A percentile compares a stretch with the other conserved stretches of the same genome.
Evolutionary conservation across 345 rosid species (phyloP).

Genomic region (Camelina neglecta): DNA sequence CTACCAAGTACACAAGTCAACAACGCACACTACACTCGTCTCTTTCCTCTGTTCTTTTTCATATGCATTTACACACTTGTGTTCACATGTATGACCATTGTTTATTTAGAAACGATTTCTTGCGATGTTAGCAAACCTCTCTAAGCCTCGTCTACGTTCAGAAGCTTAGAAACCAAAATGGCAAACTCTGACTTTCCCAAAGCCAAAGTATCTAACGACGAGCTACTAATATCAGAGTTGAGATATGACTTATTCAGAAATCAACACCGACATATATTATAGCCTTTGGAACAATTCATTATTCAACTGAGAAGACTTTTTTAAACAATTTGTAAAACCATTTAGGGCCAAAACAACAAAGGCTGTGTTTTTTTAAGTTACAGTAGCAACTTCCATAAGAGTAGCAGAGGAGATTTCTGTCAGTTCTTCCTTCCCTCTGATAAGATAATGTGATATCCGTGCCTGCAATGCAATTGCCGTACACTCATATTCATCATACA

Average conservation of each 20-base stretch:
- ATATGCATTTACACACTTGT: conserved; percentile 14
- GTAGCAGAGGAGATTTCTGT: conserved; percentile 29
- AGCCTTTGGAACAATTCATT: conserved; percentile 21
- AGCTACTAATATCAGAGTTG: neutral
- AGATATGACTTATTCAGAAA: neutral
- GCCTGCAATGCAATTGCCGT: conserved; percentile 61
- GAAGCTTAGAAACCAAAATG: neutral
- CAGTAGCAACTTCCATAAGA: conserved; percentile 32
- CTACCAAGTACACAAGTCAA: conserved; percentile 32
- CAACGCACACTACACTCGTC: neutral
- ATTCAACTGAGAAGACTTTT: conserved; percentile 24
- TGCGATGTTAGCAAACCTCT: neutral
- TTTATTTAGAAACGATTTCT: neutral
- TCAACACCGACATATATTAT: conserved; percentile 9
- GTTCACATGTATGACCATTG: conserved; percentile 6
- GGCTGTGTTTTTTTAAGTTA: conserved; percentile 15
- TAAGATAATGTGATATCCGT: conserved; percentile 87
- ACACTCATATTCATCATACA: conserved; percentile 20
- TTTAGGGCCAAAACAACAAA: conserved; percentile 16
- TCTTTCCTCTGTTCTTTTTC: neutral
- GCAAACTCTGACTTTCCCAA: no score
- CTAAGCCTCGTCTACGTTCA: neutral
- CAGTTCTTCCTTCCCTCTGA: conserved; percentile 90
- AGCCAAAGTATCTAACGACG: neutral
- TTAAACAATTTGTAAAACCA: conserved; percentile 13